Conservation (phyloP, 164 flowering plant genomes). For the Vitis rupestris region DNA sequence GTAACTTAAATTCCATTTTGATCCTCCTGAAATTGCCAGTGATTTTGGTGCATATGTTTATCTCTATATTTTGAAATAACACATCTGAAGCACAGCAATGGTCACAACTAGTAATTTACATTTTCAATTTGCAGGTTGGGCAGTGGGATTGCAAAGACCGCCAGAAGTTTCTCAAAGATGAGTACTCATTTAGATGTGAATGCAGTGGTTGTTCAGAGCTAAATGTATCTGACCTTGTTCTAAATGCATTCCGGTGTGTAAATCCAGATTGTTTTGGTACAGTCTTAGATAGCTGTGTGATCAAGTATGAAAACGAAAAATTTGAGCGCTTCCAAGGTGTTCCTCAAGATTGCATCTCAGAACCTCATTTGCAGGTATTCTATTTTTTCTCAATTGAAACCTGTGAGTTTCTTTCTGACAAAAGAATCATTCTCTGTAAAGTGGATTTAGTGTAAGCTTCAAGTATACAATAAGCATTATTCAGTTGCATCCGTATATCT, state of each 20-base stretch:
- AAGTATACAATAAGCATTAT: background rate
- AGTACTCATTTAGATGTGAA: slow-evolving; percentile 68
- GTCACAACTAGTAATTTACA: background rate
- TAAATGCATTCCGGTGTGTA: slow-evolving; percentile 62
- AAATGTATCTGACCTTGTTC: slow-evolving; percentile 71
- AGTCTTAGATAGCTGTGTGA: slow-evolving; percentile 38
- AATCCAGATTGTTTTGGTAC: slow-evolving; percentile 62
- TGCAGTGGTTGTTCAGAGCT: slow-evolving; percentile 69
- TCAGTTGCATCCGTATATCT: background rate
- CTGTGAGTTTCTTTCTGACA: background rate
- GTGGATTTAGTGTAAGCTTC: background rate
- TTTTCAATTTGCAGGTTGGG: slow-evolving; percentile 61
- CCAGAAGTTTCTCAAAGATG: slow-evolving; percentile 52
- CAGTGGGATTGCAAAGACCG: slow-evolving; percentile 63
- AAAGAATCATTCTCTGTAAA: background rate
- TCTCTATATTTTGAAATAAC: background rate
- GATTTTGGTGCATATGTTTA: background rate
- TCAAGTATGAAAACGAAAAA: slow-evolving; percentile 32
- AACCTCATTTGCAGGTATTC: slow-evolving; percentile 40
- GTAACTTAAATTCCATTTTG: background rate
- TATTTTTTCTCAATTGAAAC: background rate
- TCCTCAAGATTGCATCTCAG: slow-evolving; percentile 16
- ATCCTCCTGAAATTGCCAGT: background rate
- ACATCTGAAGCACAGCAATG: background rate
- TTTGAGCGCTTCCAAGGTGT: slow-evolving; percentile 15